Base-by-base conservation (phyloP, 2,329 filamentous ascomycete genomes). In the Alternaria gansuensis region DNA sequence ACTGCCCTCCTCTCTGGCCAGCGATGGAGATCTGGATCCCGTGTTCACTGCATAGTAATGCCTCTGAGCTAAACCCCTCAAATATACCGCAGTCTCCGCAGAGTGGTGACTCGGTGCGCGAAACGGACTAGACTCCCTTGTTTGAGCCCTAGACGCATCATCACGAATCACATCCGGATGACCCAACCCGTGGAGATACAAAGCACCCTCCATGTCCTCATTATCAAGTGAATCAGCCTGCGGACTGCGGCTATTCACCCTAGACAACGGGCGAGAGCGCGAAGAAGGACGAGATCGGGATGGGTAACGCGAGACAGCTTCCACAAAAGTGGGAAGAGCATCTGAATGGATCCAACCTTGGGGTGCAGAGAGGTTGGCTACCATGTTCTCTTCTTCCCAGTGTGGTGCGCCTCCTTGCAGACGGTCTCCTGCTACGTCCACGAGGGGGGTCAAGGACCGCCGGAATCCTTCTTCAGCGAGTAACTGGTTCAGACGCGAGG, bases 401-500 rank as follows among this genome's bases (percentile, higher is more conserved):
- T 46, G 14, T 33, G 29, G 21, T 3, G 11, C 8, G 33, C 4
- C 3, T 10, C 7, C 50, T 23, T 36, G 31, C 14, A 24, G 4
- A n/a, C 34, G 54, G 13, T 43, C 51, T 52, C 54, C 50, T 4
- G 50, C 9, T 21, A 57, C 28, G 13, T 48, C 44, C 36, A 24
- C 10, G 2, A 59, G 50, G 0, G 50, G 34, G 8, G 4, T 43
- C 4, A 48, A 23, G 1, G 41, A 40, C n/a, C 37, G 46, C 8
- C 36, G 29, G 5, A 48, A 17, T 3, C 45, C 44, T 36, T 46
- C 51, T 31, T 46, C 11, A 9, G 26, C 40, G 14, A 51, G 43
- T 0, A 63, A 29, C 6, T 44, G 49, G 11, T 45, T 44, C 21
- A 60, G n/a, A 4, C 48, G 43, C 14, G 59, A 60, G 11, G 57